Evolutionary conservation across 352 stramenopile genomes (phyloP).

Genomic region (Phytopythium boreale): DNA sequence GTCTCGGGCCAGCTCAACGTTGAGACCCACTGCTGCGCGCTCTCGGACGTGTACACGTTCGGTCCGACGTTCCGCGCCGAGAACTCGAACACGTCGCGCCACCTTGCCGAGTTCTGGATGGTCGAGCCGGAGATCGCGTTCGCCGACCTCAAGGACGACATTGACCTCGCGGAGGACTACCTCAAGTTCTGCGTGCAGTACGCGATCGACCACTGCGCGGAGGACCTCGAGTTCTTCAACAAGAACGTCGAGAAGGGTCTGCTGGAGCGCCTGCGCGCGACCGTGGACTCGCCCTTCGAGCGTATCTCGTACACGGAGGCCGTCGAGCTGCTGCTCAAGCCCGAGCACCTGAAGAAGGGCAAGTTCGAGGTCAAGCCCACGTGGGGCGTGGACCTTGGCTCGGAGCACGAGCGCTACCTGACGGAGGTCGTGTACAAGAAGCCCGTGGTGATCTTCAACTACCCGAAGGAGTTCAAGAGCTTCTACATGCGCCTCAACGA

Average conservation of each 20-base stretch:
- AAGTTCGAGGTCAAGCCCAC: slow-evolving; percentile 88
- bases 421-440: slow-evolving; percentile 89
- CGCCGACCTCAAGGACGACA: slow-evolving; percentile 89
- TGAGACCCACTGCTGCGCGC: slow-evolving; percentile 90
- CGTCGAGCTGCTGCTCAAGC: slow-evolving; percentile 89
- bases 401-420: slow-evolving; percentile 96
- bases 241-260: slow-evolving; percentile 91
- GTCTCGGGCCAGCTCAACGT: slow-evolving; percentile 98
- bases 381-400: slow-evolving; percentile 96
- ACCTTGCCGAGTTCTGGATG: slow-evolving; percentile 99
- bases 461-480: slow-evolving; percentile 98
- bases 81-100: slow-evolving; percentile 97
- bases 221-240: slow-evolving; percentile 95
- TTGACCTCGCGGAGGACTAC: slow-evolving; percentile 96
- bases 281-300: slow-evolving; percentile 53
- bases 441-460: slow-evolving; percentile 98
- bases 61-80: slow-evolving; percentile 99
- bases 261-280: slow-evolving; percentile 49
- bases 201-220: slow-evolving; percentile 89
- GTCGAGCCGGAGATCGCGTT: slow-evolving; percentile 95
- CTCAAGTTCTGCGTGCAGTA: slow-evolving; percentile 94
- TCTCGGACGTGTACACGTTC: slow-evolving; percentile 96
- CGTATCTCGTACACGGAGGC: slow-evolving; percentile 95
- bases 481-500: slow-evolving; percentile 99
- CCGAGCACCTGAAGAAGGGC: slow-evolving; percentile 75